phyloP scores from a whole-genome alignment of 2,329 filamentous ascomycete species.

The Ceratocystiopsis brevicomis region DNA sequence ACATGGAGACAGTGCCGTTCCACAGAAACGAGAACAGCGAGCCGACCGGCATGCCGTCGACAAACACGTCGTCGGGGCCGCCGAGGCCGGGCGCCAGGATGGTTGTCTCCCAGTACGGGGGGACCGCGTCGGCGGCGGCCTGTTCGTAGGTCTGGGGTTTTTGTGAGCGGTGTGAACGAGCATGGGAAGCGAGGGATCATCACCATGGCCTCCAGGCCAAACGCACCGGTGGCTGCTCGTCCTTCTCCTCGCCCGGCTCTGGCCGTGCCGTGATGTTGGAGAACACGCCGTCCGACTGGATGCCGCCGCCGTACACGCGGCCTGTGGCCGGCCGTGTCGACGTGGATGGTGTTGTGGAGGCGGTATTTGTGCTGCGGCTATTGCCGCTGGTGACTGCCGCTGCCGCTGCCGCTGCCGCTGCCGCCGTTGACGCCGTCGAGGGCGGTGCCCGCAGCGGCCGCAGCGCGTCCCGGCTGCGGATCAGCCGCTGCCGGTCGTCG shows the following conservation, averaged over 20 bases:
- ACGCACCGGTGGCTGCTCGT: constrained; percentile 85
- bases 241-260: constrained; percentile 56
- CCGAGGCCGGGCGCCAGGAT: constrained; percentile 83
- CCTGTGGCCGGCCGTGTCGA: constrained; percentile 9
- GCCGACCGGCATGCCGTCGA: constrained; percentile 86
- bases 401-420: neutral
- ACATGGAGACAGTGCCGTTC: constrained; percentile 94
- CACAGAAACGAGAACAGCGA: constrained; percentile 74
- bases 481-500: constrained; percentile 73
- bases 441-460: constrained; percentile 4
- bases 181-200: no score
- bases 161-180: neutral
- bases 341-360: constrained; percentile 11
- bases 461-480: constrained; percentile 38
- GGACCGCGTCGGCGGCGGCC: constrained; percentile 86
- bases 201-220: no score
- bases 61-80: constrained; percentile 85
- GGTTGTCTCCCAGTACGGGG: constrained; percentile 97
- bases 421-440: constrained; percentile 9
- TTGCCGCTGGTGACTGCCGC: neutral
- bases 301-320: constrained; percentile 50
- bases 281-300: constrained; percentile 87
- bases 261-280: constrained; percentile 88
- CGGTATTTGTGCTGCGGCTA: neutral
- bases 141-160: constrained; percentile 81